Conservation (phyloP, 2,329 filamentous ascomycete species). For the Leptodontidium sp. region DNA sequence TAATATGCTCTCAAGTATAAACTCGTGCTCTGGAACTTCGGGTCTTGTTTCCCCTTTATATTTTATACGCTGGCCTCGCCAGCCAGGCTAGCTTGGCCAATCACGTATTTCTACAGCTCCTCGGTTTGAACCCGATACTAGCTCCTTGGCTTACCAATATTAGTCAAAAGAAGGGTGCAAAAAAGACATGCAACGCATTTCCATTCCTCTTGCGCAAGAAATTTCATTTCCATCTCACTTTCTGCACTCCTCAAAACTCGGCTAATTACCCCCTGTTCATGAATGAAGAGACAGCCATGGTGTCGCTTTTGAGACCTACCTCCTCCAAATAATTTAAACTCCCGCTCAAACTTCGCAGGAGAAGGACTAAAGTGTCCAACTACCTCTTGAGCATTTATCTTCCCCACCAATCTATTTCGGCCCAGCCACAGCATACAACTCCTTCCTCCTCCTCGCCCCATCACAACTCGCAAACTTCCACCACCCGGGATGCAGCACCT, state of each 20-base stretch:
- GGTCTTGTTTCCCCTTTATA: neutral
- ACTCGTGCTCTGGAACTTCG: too few relatives aligned
- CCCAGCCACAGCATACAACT: slow-evolving; percentile 39
- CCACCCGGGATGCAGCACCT: slow-evolving; percentile 62
- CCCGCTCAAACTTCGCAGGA: too few relatives aligned
- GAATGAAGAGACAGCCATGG: too few relatives aligned
- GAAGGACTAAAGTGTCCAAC: too few relatives aligned
- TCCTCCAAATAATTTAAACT: too few relatives aligned
- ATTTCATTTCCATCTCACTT: too few relatives aligned
- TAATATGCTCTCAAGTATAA: too few relatives aligned
- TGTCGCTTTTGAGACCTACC: too few relatives aligned
- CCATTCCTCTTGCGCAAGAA: too few relatives aligned
- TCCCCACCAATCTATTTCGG: neutral
- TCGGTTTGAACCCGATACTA: slow-evolving; percentile 7
- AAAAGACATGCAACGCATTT: too few relatives aligned
- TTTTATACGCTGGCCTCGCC: neutral
- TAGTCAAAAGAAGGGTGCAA: too few relatives aligned
- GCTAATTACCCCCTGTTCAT: neutral
- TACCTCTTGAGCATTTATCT: too few relatives aligned
- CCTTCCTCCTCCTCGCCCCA: slow-evolving; percentile 46
- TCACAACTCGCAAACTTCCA: slow-evolving; percentile 74
- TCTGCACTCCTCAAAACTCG: neutral
- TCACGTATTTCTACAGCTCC: neutral
- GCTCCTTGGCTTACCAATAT: neutral
- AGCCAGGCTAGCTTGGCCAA: neutral